Percentiles rank a stretch among this genome's conserved stretches.
Evolutionary conservation across 345 rosid genomes (phyloP).

Genomic region (Sonneratia alba): DNA sequence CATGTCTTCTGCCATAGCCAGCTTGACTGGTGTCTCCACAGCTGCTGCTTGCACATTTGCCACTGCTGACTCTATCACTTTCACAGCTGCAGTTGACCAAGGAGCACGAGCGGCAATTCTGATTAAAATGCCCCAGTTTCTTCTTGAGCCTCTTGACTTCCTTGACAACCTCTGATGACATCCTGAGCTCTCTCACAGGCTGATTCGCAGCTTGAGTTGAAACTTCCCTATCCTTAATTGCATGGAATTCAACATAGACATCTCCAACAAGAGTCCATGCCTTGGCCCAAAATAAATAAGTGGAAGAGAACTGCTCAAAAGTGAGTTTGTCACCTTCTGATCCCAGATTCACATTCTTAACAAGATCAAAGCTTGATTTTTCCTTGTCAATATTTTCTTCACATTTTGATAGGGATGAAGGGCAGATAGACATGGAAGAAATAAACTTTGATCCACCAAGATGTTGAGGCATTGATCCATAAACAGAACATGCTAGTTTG

Average conservation of each 20-base stretch:
- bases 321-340: constrained; percentile 24
- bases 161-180: constrained; percentile 74
- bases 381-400: constrained; percentile 15
- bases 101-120: constrained; percentile 74
- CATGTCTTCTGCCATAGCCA: constrained; percentile 48
- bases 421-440: constrained; percentile 49
- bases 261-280: constrained; percentile 92
- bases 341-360: constrained; percentile 27
- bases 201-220: constrained; percentile 28
- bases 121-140: constrained; percentile 46
- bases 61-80: constrained; percentile 90
- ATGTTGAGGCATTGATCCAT: constrained; percentile 93
- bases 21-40: constrained; percentile 27
- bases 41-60: constrained; percentile 88
- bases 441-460: constrained; percentile 54
- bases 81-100: constrained; percentile 88
- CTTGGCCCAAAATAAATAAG: constrained; percentile 79
- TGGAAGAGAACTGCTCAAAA: constrained; percentile 44
- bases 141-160: constrained; percentile 82
- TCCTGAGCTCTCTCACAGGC: constrained; percentile 43
- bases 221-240: constrained; percentile 45
- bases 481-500: constrained; percentile 68
- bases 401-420: constrained; percentile 20
- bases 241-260: constrained; percentile 68
- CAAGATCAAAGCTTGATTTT: constrained; percentile 22